Base-by-base conservation (phyloP, 495 filamentous ascomycete genomes). In the Mycothermus thermophilus region DNA sequence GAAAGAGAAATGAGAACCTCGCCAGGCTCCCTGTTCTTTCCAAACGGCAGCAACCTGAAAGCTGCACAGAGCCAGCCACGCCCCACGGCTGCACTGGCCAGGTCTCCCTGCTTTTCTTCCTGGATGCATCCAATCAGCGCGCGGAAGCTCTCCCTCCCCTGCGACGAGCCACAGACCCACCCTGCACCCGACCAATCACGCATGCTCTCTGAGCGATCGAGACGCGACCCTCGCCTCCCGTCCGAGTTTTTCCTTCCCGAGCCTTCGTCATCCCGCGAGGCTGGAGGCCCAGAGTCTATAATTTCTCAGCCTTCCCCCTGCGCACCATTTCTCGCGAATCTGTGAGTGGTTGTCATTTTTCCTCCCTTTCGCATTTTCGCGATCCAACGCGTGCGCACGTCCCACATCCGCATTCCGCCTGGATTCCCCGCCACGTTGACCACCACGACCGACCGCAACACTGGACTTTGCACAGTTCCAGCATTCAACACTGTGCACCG, bases 301-400 rank as follows among this genome's bases (percentile, higher is more conserved):
- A 34, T 46, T 44, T 36, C 50, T 47, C 52, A 50, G 49, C 52
- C 53, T 43, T 35, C 25, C 41, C 35, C 33, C 36, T 18, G 32
- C 21, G 28, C 27, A 26, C 38, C 28, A 38, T 52, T 40, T 46
- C 33, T 32, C 19, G 42, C 47, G 34, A 43, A 45, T 29, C 29
- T 40, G 52, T 55, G 45, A 55, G 52, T 55, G 50, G 52, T 45
- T 38, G 37, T 43, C 39, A 23, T 37, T 46, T 50, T 41, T 46
- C 38, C 38, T 33, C 29, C 30, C 20, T 39, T 44, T 44, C 38
- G 27, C 35, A 35, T 42, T 43, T 34, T 42, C 40, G 35, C 42
- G 38, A 39, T 40, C 42, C 45, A 40, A 47, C 54, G 54, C 49
- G 54, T 48, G 52, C 36, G 52, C 52, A 55, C 52, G 52, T 50